Evolutionary conservation across 2,329 filamentous ascomycete genomes (phyloP), one percentile per base, ranked within the genome.

Genomic region (Karstenula rhodostoma): DNA sequence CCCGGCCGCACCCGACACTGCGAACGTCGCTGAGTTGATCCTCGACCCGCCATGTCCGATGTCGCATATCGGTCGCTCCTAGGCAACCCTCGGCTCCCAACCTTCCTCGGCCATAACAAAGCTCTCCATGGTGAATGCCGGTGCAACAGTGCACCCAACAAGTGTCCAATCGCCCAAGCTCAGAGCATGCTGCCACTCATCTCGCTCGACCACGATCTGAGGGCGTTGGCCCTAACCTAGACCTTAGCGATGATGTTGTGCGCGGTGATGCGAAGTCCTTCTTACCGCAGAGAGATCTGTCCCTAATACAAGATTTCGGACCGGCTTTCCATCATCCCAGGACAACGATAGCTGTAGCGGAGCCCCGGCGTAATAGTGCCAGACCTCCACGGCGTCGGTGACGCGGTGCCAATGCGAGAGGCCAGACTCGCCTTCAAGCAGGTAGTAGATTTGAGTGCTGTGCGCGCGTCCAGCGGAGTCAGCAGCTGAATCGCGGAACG

Each of bases 351-450:
- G 69, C 12, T 70, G 77, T 51, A 86, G 67, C 0, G 83, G 83
- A 7, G 84, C 82, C 5, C 84, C 84, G 9, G 82, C 83, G 53
- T 85, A 85, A 73, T 83, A 80, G 66, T 86, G 84, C 84, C 84
- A 86, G 9, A 83, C 71, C 67, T 86, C 80, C 2, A 80, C 80
- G 57, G 84, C 82, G 51, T 69, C 65, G 49, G 33, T 51, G 60
- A 83, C 79, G 5, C 81, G 81, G 70, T 86, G 84, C 84, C 83
- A 86, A 59, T 79, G 69, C 4, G 84, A 86, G 19, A 77, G 79
- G 12, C 60, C 64, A 0, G 64, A 71, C 8, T 71, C 62, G 35
- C 81, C 80, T 56, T 85, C 79, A 5, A 86, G 79, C 0, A 85
- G 78, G 65, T 85, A 85, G 74, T 85, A 86, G 66, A 85, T 86